Evolutionary conservation across 768 basidiomycete genomes (phyloP), one percentile per base, ranked within the genome.

Genomic region (Mycena metata): DNA sequence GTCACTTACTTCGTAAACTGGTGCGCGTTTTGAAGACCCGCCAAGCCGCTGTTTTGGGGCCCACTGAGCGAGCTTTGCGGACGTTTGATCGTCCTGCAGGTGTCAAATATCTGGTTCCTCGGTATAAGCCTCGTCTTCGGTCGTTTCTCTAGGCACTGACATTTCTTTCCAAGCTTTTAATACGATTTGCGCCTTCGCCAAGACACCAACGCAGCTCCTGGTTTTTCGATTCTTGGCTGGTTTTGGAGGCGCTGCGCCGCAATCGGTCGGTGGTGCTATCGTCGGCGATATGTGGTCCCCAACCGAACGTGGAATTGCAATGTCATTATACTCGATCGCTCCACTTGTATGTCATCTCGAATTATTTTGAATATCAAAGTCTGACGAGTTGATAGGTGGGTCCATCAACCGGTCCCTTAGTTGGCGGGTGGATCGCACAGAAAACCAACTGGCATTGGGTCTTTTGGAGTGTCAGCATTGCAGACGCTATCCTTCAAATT

Each of bases 151-250:
- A 33, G 46, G 41, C 35, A 51, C 50, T 24, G 50, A 51, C 62
- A 65, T 19, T 50, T 5, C 26, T 17, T 70, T 23, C 17, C 33
- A 35, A 83, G 82, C 84, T 35, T 86, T 84, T 78, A 87, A 86
- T 67, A 81, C 83, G 16, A 69, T 78, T 3, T 88, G 87, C 65
- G 83, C 84, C 0, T 86, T 89, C 51, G 83, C 89, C 2, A 82
- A 80, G 45, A 87, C 81, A 33, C 83, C 84, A 47, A 81, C 82
- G 0, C 83, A 89, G 66, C 78, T 91, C 66, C 81, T 90, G 50
- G 83, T 81, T 0, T 90, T 91, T 68, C 87, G 90, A 11, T 89
- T 91, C 72, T 76, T 91, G 3, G 81, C 89, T 3, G 90, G 90
- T 16, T 77, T 91, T 15, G 90, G 91, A 45, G 90, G 90, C 1